These are phyloP conservation scores for Oropetium thomaeum DNA, from an alignment of 176 grass and related monocot genomes.

Conservation along the genomic window DNA sequence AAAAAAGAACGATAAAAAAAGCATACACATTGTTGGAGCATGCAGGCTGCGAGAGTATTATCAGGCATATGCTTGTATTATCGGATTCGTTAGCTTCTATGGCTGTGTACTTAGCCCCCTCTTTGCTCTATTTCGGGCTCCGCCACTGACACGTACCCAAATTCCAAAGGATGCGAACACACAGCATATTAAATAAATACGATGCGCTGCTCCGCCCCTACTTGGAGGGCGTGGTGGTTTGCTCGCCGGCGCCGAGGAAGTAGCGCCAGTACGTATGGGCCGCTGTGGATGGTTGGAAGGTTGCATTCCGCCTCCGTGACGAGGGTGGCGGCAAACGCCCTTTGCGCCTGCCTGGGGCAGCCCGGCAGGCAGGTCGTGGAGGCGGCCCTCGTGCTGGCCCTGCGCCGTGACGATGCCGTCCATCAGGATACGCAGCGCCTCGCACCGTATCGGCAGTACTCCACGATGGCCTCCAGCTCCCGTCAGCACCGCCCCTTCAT, in stretches of 20 bases:
- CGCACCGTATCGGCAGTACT: background rate
- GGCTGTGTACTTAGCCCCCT: too few relatives aligned
- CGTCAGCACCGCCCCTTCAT: conserved; percentile 5
- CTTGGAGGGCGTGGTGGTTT: background rate
- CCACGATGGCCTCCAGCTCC: background rate
- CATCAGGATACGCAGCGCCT: background rate
- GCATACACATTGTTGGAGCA: too few relatives aligned
- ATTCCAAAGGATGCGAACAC: too few relatives aligned
- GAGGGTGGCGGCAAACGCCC: background rate
- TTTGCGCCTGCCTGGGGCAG: background rate
- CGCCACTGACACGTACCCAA: too few relatives aligned
- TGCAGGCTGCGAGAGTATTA: too few relatives aligned
- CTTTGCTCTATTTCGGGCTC: too few relatives aligned
- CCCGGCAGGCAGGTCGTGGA: background rate
- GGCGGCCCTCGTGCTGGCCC: background rate
- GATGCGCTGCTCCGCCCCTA: background rate
- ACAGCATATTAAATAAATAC: too few relatives aligned
- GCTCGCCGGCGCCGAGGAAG: background rate
- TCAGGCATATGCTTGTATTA: too few relatives aligned
- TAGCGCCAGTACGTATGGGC: background rate
- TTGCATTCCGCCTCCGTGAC: background rate
- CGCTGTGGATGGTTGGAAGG: background rate
- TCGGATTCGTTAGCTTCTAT: too few relatives aligned
- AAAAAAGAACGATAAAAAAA: too few relatives aligned
- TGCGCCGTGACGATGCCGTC: background rate